Percentiles rank a stretch among this genome's conserved stretches.
phyloP scores from a whole-genome alignment of 1,139 yeast species.

The Saccharomyces hybrid region DNA sequence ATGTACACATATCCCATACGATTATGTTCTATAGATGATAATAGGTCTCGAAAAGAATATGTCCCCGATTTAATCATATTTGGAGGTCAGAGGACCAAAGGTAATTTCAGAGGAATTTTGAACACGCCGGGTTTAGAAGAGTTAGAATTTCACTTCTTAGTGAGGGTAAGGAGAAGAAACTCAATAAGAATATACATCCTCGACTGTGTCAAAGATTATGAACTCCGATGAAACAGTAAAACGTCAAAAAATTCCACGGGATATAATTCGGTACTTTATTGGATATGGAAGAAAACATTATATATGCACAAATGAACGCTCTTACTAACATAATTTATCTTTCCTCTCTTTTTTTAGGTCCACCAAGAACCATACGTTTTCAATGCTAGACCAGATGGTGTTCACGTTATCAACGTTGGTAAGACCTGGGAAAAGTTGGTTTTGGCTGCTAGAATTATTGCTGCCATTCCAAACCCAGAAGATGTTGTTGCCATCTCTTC shows the following conservation, averaged over 20 bases:
- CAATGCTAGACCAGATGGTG: slow-evolving; percentile 99
- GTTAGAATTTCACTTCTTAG: not conserved
- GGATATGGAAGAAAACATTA: not conserved
- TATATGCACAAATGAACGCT: not conserved
- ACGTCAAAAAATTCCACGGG: not conserved
- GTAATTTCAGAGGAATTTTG: not conserved
- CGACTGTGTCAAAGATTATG: not conserved
- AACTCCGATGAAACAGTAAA: not conserved
- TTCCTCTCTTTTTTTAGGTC: slow-evolving; percentile 43
- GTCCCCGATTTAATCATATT: not conserved
- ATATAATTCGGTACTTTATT: not conserved
- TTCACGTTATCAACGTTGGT: slow-evolving; percentile 93
- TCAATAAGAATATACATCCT: not conserved
- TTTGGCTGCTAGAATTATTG: slow-evolving; percentile 98
- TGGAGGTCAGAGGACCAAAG: not conserved
- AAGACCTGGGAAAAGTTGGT: slow-evolving; percentile 99
- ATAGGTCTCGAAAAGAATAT: not conserved
- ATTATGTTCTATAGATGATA: not conserved
- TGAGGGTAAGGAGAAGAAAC: not conserved
- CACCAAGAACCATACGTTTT: slow-evolving; percentile 99
- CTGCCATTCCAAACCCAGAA: slow-evolving; percentile 97
- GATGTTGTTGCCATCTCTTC: slow-evolving; percentile 99
- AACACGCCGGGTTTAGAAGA: not conserved
- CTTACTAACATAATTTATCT: slow-evolving; percentile 35
- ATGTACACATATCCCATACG: slow-evolving; percentile 35